Evolutionary conservation across 306 rosid species (phyloP), one percentile per base, ranked within the genome.

Genomic region (Albizia julibrissin): DNA sequence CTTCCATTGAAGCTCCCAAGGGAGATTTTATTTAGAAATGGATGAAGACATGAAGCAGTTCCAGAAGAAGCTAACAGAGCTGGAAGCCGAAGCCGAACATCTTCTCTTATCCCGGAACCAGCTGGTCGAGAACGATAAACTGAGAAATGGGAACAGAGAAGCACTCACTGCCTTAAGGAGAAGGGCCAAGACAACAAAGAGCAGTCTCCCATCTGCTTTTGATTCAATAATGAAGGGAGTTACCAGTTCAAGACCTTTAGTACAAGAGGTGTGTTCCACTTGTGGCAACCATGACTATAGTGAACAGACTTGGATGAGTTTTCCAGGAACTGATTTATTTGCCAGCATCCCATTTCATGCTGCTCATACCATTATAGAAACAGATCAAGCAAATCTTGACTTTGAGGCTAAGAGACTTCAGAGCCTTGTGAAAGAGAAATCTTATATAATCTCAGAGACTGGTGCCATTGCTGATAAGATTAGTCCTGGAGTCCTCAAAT

Each of bases 71-170:
- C 86, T 93, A 84, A 78, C 87, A 40, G 94, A 90, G 78, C 69
- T 92, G 50, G 98, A 94, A 86, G 62, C 86, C 31, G 97, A 89
- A 79, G 98, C 93, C 14, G 98, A 94, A 79, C 93, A 75, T 76
- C 93, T 91, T 82, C 91, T 95, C 75, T 81, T 95, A 71, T 91
- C 98, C 47, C 91, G 93, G 49, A 85, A 86, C 43, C 91, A 93
- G 97, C 77, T 89, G 79, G 91, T 95, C 81, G 99, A 95, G 86
- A 93, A 82, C 72, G 97, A 95, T 88, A 89, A 84, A 89, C 68
- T 89, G 86, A 91, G 99, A 84, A 93, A 92, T 82, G 96, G 94
- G 82, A 91, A 92, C 47, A 86, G 99, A 68, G 97, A 95, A 91
- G 98, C 99, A 37, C 91, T 93, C 75, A 92, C 98, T 54, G 91